Evolutionary conservation across 371 early-diverging fungal genomes (phyloP), one percentile per base, ranked within the genome.

Genomic region (Haplosporangium sp.): DNA sequence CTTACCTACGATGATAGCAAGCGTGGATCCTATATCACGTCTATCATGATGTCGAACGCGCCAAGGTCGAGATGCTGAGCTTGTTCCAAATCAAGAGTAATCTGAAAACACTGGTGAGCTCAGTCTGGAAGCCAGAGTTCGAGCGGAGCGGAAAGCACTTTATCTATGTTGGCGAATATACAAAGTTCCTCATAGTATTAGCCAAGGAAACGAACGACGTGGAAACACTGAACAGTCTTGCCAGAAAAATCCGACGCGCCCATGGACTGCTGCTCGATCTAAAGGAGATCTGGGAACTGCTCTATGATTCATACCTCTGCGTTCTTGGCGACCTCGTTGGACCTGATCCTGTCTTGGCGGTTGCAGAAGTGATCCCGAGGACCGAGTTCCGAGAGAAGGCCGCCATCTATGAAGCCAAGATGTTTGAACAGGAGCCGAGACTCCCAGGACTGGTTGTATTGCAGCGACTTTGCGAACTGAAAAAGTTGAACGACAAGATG

Each of bases 71-170:
- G 55, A 56, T 93, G 40, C 51, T 86, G n/a, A 81, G 82, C 37
- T 58, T 91, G 0, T 90, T 92, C 62, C 83, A 87, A 6, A 71
- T 92, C 36, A 85, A 85, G 63, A 70, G 82, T 4, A 88, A 81
- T 29, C 67, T 80, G 5, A 89, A 88, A 63, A 81, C 82, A 6
- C 83, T 85, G 21, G 83, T 86, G 12, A 88, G 84, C 58, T 89
- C 79, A 11, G 79, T 93, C 40, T 93, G 92, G 92, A 90, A 88
- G 43, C 88, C 91, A 6, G 90, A 84, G 52, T 93, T 88, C 81
- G 93, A 93, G 83, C 76, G 91, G 86, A 90, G 84, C 9, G 93
- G 92, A 41, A 91, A 89, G 59, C 91, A 91, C 50, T 93, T 89
- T 74, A 86, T 86, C 4, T 92, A 89, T 54, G 83, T 89, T 0